Percentiles rank a stretch among this genome's conserved stretches.
Conservation (phyloP, 2,329 filamentous ascomycete species). For the Colletotrichum orbiculare region DNA sequence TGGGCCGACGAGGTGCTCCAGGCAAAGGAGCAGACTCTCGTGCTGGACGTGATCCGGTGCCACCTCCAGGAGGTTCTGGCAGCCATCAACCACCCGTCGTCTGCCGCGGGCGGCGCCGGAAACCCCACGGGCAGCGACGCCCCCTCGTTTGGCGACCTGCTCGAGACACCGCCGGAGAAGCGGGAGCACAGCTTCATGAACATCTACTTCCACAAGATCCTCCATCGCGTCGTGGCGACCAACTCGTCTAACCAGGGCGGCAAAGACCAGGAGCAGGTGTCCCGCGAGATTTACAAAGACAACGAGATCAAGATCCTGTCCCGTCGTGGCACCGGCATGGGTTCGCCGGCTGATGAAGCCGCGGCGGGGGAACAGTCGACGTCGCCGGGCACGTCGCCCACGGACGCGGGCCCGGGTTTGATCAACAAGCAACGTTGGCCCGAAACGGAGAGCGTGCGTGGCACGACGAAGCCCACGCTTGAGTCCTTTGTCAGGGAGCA, state of each 20-base stretch:
- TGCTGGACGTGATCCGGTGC: conserved; percentile 59
- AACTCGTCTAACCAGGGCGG: not conserved
- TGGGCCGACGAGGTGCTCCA: conserved; percentile 35
- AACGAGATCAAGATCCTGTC: not conserved
- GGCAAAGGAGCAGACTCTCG: conserved; percentile 45
- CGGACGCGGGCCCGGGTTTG: not conserved
- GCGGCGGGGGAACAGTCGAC: not conserved
- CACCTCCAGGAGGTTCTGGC: conserved; percentile 61
- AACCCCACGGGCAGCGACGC: too few relatives aligned
- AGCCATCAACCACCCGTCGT: conserved; percentile 52
- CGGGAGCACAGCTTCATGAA: conserved; percentile 28
- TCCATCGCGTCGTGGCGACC: not conserved
- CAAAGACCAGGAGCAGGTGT: conserved; percentile 22
- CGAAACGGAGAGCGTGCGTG: too few relatives aligned
- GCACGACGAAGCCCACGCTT: too few relatives aligned
- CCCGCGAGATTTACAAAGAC: conserved; percentile 3
- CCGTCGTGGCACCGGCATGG: too few relatives aligned
- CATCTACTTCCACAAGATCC: conserved; percentile 18
- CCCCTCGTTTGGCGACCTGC: conserved; percentile 1
- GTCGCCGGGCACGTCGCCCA: not conserved
- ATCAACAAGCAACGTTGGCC: too few relatives aligned
- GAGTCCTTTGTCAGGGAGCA: not conserved
- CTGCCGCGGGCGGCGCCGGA: too few relatives aligned
- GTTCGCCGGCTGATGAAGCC: not conserved
- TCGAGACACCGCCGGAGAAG: conserved; percentile 3